Base-by-base conservation (phyloP, 2,329 filamentous ascomycete genomes). In the Alternaria tenuissima region DNA sequence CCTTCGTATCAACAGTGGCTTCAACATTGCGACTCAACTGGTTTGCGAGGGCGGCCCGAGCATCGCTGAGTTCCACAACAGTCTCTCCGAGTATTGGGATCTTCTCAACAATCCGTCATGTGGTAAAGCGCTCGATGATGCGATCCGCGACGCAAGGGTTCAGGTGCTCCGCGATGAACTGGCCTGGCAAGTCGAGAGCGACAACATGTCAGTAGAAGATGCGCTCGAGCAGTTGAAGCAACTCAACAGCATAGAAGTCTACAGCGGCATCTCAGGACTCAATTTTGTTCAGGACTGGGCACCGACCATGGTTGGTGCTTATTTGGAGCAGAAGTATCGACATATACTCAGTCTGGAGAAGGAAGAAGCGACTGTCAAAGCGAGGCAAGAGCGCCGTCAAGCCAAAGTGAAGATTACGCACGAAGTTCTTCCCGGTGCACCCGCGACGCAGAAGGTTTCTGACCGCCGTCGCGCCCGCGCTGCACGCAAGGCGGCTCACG, bases 251-350 rank as follows among this genome's bases (percentile, higher is more conserved):
- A 41, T 47, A 0, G 47, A 62, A 0, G 54, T 64, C 16, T 65
- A 69, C 30, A 51, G 44, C 3, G 52, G 41, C 0, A 57, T 73
- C 11, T 43, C 63, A 11, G 74, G 75, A 0, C 36, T 77, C 34
- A 49, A 55, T 14, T 75, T 62, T 56, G 61, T 73, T 4, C 57
- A 44, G 7, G 68, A 62, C 3, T 73, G 68, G 65, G 61, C 67
- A 1, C 68, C 73, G 0, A 62, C 64, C 3, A 70, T 77, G 68
- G 70, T 76, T 3, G 65, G 58, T 24, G 71, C 63, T 2, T 65
- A 63, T 52, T 28, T 77, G 28, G 64, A 68, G 22, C 67, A 73
- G 56, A 74, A 72, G 61, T 76, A 76, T 39, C 65, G 66, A 5
- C 41, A 59, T 2, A 26, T 75, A 42, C 52, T 76, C n/a, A 34